phyloP scores from a whole-genome alignment of 1,284 basidiomycete species.

The Melanopsichium pennsylvanicum region DNA sequence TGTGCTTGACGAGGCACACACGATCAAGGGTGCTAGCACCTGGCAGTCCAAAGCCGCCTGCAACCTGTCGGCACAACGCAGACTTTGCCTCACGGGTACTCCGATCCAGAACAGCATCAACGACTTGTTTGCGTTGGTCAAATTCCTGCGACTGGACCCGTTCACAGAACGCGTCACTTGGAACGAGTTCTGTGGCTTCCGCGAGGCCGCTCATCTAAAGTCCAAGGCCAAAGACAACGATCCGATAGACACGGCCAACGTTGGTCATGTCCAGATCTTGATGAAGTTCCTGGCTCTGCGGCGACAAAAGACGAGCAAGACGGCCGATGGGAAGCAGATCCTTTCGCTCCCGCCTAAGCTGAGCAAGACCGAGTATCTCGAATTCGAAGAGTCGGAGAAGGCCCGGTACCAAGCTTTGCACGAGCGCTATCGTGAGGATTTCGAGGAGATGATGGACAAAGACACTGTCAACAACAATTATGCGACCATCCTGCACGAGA shows the following conservation, averaged over 20 bases:
- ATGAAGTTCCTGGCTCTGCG: slow-evolving; percentile 97
- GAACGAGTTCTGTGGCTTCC: slow-evolving; percentile 89
- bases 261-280: slow-evolving; percentile 91
- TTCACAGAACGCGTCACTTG: slow-evolving; percentile 92
- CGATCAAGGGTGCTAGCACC: slow-evolving; percentile 93
- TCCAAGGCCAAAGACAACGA: slow-evolving; percentile 40
- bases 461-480: slow-evolving; percentile 94
- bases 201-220: slow-evolving; percentile 73
- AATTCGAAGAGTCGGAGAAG: slow-evolving; percentile 83
- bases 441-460: slow-evolving; percentile 83
- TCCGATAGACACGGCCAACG: slow-evolving; percentile 78
- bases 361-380: slow-evolving; percentile 83
- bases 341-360: slow-evolving; percentile 82
- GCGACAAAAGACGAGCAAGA: slow-evolving; percentile 89
- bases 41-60: slow-evolving; percentile 94
- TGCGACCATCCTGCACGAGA: slow-evolving; percentile 92
- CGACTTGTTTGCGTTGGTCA: slow-evolving; percentile 94
- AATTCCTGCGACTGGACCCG: slow-evolving; percentile 89
- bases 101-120: slow-evolving; percentile 99
- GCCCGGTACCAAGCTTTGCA: slow-evolving; percentile 87
- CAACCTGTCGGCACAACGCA: slow-evolving; percentile 89
- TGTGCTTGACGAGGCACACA: slow-evolving; percentile 91
- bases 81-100: slow-evolving; percentile 93
- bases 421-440: slow-evolving; percentile 86
- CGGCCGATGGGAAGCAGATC: slow-evolving; percentile 82